Conservation (phyloP, 352 stramenopile species). For the Globisporangium ultimum region DNA sequence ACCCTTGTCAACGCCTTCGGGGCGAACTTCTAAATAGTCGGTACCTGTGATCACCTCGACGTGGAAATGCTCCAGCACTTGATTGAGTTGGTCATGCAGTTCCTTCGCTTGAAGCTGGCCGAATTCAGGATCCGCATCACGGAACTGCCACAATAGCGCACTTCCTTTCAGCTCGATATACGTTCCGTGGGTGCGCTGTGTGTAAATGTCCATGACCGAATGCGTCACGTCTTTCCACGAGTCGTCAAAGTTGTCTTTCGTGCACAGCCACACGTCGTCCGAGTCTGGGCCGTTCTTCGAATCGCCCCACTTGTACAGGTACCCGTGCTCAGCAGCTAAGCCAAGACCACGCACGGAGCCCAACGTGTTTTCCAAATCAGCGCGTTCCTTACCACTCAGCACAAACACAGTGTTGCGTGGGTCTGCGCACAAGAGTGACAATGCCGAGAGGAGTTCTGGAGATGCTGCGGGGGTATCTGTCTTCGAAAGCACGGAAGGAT, state of each 20-base stretch:
- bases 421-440: slow-evolving; percentile 93
- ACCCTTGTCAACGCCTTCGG: slow-evolving; percentile 98
- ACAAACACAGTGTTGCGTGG: slow-evolving; percentile 99
- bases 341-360: slow-evolving; percentile 93
- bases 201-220: slow-evolving; percentile 99
- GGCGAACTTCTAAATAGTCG: slow-evolving; percentile 93
- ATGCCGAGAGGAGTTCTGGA: slow-evolving; percentile 78
- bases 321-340: slow-evolving; percentile 97
- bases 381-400: slow-evolving; percentile 94
- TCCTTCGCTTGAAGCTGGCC: slow-evolving; percentile 98
- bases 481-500: slow-evolving; percentile 30
- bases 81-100: slow-evolving; percentile 96
- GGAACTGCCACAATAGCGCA: slow-evolving; percentile 98
- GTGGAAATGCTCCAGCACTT: slow-evolving; percentile 94
- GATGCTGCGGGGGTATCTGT: slow-evolving; percentile 47
- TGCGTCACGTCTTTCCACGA: slow-evolving; percentile 97
- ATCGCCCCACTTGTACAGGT: slow-evolving; percentile 96
- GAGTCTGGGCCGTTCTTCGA: slow-evolving; percentile 25
- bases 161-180: slow-evolving; percentile 99
- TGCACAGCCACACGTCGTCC: slow-evolving; percentile 78
- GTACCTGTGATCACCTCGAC: slow-evolving; percentile 92
- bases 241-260: slow-evolving; percentile 91
- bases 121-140: slow-evolving; percentile 99
- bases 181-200: slow-evolving; percentile 97
- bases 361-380: slow-evolving; percentile 93